Evolutionary conservation across 495 filamentous ascomycete species (phyloP).

Genomic region (Lichina pygmaea): DNA sequence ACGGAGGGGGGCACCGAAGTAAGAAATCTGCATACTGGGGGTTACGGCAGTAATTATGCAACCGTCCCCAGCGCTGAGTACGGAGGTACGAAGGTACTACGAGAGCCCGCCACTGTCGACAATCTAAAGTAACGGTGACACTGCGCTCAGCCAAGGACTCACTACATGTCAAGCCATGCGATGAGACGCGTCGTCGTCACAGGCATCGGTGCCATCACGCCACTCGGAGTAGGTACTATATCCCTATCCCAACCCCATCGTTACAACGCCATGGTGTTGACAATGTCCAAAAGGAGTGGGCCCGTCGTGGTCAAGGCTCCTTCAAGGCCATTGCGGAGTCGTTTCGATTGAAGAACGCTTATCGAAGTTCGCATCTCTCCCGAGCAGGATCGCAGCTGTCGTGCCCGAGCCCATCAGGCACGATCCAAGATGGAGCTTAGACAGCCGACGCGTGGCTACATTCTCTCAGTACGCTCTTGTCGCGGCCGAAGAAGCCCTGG

Average conservation of each 20-base stretch:
- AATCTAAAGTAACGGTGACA: too few relatives aligned
- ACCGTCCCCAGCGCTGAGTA: too few relatives aligned
- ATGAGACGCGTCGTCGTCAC: conserved; percentile 94
- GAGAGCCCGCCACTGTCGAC: too few relatives aligned
- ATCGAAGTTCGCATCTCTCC: conserved; percentile 35
- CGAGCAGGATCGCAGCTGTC: conserved; percentile 60
- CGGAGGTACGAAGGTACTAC: too few relatives aligned
- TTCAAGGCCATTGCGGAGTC: conserved; percentile 59
- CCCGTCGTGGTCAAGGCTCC: conserved; percentile 52
- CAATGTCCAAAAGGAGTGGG: conserved; percentile 26
- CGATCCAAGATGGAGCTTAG: conserved; percentile 42
- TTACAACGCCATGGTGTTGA: background rate
- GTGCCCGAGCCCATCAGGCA: conserved; percentile 34
- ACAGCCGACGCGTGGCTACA: conserved; percentile 65
- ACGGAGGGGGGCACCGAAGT: too few relatives aligned
- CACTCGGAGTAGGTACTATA: conserved; percentile 46
- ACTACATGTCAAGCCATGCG: conserved; percentile 7
- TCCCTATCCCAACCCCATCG: background rate
- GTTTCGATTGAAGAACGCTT: conserved; percentile 33
- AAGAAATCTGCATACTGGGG: too few relatives aligned
- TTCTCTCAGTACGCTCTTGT: conserved; percentile 84
- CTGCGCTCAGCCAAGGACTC: too few relatives aligned
- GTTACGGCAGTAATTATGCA: too few relatives aligned
- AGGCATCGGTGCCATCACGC: conserved; percentile 77
- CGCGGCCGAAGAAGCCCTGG: conserved; percentile 62